Evolutionary conservation across 495 filamentous ascomycete genomes (phyloP), one percentile per base, ranked within the genome.

Genomic region (Aspergillus asperescens): DNA sequence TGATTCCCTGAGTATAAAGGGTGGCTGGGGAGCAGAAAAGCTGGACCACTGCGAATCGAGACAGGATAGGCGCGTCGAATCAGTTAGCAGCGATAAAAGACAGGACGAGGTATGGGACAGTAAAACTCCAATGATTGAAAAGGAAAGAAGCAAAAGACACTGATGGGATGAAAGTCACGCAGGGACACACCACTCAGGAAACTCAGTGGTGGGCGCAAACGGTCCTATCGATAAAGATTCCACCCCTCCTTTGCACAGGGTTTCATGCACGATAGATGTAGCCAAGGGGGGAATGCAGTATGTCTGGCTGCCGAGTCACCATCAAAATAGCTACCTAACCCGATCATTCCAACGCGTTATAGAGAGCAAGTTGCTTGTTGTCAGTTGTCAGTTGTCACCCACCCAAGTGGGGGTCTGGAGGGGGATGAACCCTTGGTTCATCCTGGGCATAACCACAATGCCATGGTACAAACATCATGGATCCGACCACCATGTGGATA

Each of bases 161-260:
- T n/a, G n/a, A 22, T 29, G 43, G 22, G 51, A 52, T 50, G 35
- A 27, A 23, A 59, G 58, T 58, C 58, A 66, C 60, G 63, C 63
- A 66, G 60, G 63, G 58, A 65, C 62, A 60, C 44, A 50, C 55
- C 59, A 62, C 48, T 62, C 41, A 62, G 24, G 31, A 16, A 22
- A 45, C 43, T 32, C 23, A 37, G 56, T 24, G 45, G 50, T 51
- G 50, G 44, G 50, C 44, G 25, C 19, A 43, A 39, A 48, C 34
- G 40, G 13, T 44, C 62, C 62, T 65, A 65, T 65, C 62, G 62
- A 65, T 65, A 65, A 58, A 40, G 57, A 62, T 45, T 28, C 32
- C 55, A 45, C 53, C 61, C 62, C 57, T 59, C 57, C 62, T 54
- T 62, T 39, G 28, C 29, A 29, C 32, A 27, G 28, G 19, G 32